Percentiles rank a stretch among this genome's conserved stretches.
Evolutionary conservation across 768 basidiomycete genomes (phyloP).

Genomic region (Cubamyces sp.): DNA sequence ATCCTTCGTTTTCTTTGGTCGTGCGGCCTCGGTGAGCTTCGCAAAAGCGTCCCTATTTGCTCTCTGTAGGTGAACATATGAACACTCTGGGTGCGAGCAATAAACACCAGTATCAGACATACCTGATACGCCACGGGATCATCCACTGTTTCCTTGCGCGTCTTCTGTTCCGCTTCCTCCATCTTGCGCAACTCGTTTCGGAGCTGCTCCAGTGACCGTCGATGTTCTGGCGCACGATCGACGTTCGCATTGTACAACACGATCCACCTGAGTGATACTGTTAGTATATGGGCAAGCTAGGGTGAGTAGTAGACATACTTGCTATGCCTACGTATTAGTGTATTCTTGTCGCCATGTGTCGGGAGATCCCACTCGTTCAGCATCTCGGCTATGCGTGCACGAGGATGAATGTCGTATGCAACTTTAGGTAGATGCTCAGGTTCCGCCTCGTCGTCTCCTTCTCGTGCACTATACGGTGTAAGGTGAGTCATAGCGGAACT

Average conservation of each 20-base stretch:
- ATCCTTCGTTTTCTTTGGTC: constrained; percentile 25
- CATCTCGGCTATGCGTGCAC: constrained; percentile 60
- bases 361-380: constrained; percentile 55
- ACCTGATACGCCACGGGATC: constrained; percentile 32
- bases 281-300: constrained; percentile 3
- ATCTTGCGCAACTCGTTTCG: constrained; percentile 57
- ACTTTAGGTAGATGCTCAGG: constrained; percentile 61
- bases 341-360: constrained; percentile 52
- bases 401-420: constrained; percentile 66
- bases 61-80: constrained; percentile 25
- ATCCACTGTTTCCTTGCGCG: constrained; percentile 44
- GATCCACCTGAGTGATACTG: constrained; percentile 55
- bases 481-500: constrained; percentile 16
- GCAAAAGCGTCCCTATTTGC: constrained; percentile 38
- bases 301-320: constrained; percentile 46
- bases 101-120: neutral
- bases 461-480: constrained; percentile 15
- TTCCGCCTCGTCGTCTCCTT: constrained; percentile 38
- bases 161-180: constrained; percentile 51
- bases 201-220: constrained; percentile 52
- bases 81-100: neutral
- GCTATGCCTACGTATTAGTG: constrained; percentile 60
- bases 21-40: constrained; percentile 40
- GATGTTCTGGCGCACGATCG: constrained; percentile 51
- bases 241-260: constrained; percentile 73